Base-by-base conservation (phyloP, 192 early-diverging fungal genomes). In the Coemansia sp. region DNA sequence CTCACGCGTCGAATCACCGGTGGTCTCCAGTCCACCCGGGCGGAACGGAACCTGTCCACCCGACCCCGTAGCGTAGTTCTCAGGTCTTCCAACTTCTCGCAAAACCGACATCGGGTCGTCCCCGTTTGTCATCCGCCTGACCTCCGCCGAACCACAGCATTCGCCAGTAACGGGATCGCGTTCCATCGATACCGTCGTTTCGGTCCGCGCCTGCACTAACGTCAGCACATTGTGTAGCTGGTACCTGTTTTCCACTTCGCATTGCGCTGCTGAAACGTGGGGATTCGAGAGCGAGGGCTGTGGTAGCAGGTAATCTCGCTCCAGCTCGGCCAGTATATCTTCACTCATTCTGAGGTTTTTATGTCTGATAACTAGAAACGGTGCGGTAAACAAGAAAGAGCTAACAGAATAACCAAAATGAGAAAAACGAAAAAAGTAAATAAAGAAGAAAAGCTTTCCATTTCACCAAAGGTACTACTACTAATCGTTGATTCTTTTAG, bases 11-110 rank as follows among this genome's bases (percentile, higher is more conserved):
- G 38, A 40, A 6, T 45, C 28, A 11, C 5, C n/a, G n/a, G n/a
- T 40, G 10, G 44, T 59, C 8, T 53, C 55, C 23, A 79, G 63
- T 14, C 75, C 75, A 27, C 75, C 75, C 0, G 75, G 75, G 52
- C 68, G 75, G 45, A 79, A 79, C 15, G 75, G 75, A 30, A 80
- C 38, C 50, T 80, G 77, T 33, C 50, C 41, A 27, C 37, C 61
- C 5, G 64, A 57, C 0, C 77, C 77, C 11, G 61, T 61, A 9
- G 72, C 71, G 41, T 74, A 80, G 61, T 57, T 67, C 17, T 67
- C 60, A 6, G 56, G 67, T 20, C 61, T 59, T 27, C 64, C 68
- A 10, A 67, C 37, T 13, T 50, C 58, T 3, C 77, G 63, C 42
- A 47, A 17, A 14, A 80, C 44, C 7, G 77, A 80, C 77, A 80